phyloP scores from a whole-genome alignment of 106 monocot species.

The Allium cepa region DNA sequence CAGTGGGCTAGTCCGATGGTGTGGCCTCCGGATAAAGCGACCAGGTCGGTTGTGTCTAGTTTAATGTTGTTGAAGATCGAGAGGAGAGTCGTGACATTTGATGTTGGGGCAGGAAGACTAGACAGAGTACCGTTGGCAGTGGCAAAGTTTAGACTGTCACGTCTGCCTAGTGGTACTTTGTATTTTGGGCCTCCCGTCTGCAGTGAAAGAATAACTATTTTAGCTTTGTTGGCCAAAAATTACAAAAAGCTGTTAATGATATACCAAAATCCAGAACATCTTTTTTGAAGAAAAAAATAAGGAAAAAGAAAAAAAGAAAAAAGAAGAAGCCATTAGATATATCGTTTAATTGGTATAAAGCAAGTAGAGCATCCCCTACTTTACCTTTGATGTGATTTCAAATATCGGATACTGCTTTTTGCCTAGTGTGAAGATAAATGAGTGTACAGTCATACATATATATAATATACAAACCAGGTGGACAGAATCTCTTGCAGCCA shows the following conservation, averaged over 20 bases:
- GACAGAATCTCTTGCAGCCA: constrained; percentile 34
- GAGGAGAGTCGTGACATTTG: constrained; percentile 26
- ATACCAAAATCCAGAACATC: too few species aligned
- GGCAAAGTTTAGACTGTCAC: constrained; percentile 34
- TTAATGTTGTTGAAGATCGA: constrained; percentile 15
- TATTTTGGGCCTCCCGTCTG: constrained; percentile 34
- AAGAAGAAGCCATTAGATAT: too few species aligned
- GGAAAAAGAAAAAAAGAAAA: too few species aligned
- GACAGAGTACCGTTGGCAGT: constrained; percentile 12
- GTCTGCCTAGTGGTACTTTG: constrained; percentile 34
- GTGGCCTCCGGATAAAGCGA: constrained; percentile 55
- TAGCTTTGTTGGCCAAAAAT: too few species aligned
- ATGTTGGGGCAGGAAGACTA: constrained; percentile 25
- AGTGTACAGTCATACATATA: not conserved
- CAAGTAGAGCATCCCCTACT: too few species aligned
- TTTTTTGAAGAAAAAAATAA: too few species aligned
- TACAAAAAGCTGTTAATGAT: too few species aligned
- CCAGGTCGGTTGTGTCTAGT: constrained; percentile 40
- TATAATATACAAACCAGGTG: constrained; percentile 10
- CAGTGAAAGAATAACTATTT: not conserved
- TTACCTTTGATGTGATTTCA: too few species aligned
- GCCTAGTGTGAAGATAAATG: too few species aligned
- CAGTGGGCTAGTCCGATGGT: constrained; percentile 55
- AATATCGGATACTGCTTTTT: too few species aligned
- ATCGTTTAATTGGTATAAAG: too few species aligned